phyloP scores from a whole-genome alignment of 805 yeast genomes.

The Limtongia smithiae region DNA sequence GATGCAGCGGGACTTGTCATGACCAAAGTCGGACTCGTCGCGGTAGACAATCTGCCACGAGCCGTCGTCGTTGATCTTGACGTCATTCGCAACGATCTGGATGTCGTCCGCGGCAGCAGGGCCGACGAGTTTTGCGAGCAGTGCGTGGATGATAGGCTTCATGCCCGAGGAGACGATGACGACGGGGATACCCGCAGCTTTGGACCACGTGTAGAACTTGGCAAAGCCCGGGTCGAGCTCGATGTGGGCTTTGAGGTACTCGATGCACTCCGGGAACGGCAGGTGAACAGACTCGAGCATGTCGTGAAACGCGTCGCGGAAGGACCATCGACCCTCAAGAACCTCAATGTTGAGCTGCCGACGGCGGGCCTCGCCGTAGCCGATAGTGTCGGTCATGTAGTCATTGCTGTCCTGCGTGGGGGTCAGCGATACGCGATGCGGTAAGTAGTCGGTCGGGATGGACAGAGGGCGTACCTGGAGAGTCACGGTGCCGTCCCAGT shows the following conservation, averaged over 20 bases:
- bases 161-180: conserved; percentile 90
- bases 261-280: conserved; percentile 81
- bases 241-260: conserved; percentile 57
- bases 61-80: conserved; percentile 50
- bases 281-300: conserved; percentile 78
- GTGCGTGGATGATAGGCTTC: conserved; percentile 82
- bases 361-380: conserved; percentile 74
- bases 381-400: conserved; percentile 79
- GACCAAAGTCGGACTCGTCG: conserved; percentile 88
- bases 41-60: conserved; percentile 82
- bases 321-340: conserved; percentile 48
- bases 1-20: conserved; percentile 86
- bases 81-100: conserved; percentile 79
- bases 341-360: conserved; percentile 66
- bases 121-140: conserved; percentile 72
- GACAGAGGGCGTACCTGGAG: conserved; percentile 47
- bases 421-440: background rate
- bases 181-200: conserved; percentile 67
- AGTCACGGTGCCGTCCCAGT: conserved; percentile 98
- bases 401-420: conserved; percentile 72
- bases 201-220: conserved; percentile 76
- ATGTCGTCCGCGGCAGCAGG: conserved; percentile 66
- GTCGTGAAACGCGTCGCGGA: conserved; percentile 71
- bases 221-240: conserved; percentile 88
- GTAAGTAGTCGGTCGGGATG: background rate